Base-by-base conservation (phyloP, 2,329 filamentous ascomycete genomes). In the Colletotrichum gigasporum region DNA sequence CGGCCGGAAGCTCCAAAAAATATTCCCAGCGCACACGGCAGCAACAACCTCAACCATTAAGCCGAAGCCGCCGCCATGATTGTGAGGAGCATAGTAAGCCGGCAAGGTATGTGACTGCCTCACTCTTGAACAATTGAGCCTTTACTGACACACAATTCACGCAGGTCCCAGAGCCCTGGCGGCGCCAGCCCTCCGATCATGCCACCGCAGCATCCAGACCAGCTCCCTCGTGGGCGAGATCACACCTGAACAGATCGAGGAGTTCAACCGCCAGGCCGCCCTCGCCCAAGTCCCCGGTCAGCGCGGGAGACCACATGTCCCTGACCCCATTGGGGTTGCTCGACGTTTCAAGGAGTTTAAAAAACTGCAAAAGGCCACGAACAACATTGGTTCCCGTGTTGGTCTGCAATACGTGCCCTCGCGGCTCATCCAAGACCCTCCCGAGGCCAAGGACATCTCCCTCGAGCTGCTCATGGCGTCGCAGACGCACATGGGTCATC, bases 381-480 rank as follows among this genome's bases (percentile, higher is more conserved):
- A 34, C 34, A 11, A 22, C 55, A 32, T 88, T 2, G 87, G 87
- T 7, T 81, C 85, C 7, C 30, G 70, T 1, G 75, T 87, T 8
- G 74, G 80, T 59, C 80, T 81, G 41, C 83, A 85, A 63, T 94
- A 95, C 78, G 77, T 85, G 65, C 91, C 91, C 3, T 83, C 86
- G 69, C 81, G 87, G 58, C 80, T 96, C 57, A 81, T 94, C 67
- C 82, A 80, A 63, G 85, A 93, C 73, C 94, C 96, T 3, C 94
- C 94, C 1, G 80, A 80, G 37, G 90, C 93, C 22, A 84, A 90
- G 75, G 91, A 97, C 73, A 87, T 98, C 66, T 94, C 94, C 48
- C 88, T 99, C 64, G 94, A 97, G 82, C 86, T 97, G 66, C 87
- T 99, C 67, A 90, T 97, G 83, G 92, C 94, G 45, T 89, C 91